Evolutionary conservation across 192 early-diverging fungal species (phyloP), one percentile per base, ranked within the genome.

Genomic region (Pilaira anomala): DNA sequence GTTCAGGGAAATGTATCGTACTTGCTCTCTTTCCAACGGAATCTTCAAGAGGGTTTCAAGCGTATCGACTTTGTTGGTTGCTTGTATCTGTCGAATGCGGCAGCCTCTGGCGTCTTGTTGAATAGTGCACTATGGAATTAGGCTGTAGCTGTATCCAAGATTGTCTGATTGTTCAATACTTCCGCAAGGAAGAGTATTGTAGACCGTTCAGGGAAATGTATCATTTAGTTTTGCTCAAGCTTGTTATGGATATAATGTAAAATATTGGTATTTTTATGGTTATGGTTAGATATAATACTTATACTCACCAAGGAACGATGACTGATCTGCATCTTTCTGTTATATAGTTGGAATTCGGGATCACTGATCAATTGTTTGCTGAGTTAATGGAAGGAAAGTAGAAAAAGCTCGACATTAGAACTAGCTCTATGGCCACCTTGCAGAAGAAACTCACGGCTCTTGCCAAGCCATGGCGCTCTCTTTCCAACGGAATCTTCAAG

Each of bases 1-100:
- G 44, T 45, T 45, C 44, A 7, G 44, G 44, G 44, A 45, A 45
- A 45, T 45, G 44, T 45, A 45, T 16, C 44, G 18, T 45, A 33
- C 30, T 33, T 33, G 44, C 44, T 45, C 44, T 45, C 44, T 45
- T 45, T 45, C 44, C 44, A 45, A 45, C 44, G 44, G 44, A 45
- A 45, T 45, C 44, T 45, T 45, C 44, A 2, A 45, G 44, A 2
- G 44, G 44, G 2, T 45, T 45, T 45, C 44, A 45, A 45, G 44
- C 2, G 14, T 45, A 45, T 45, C 44, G 3, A 45, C 44, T 33
- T 45, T 45, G 44, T 45, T 3, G 44, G 44, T 45, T 45, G 44
- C 44, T 45, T 45, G 44, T 13, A 45, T 45, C 44, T 45, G 44
- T 45, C 44, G 14, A 45, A 45, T 45, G 2, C 44, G 44, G 44